Evolutionary conservation across 306 rosid species (phyloP).

Genomic region (Astragalus membranaceus): DNA sequence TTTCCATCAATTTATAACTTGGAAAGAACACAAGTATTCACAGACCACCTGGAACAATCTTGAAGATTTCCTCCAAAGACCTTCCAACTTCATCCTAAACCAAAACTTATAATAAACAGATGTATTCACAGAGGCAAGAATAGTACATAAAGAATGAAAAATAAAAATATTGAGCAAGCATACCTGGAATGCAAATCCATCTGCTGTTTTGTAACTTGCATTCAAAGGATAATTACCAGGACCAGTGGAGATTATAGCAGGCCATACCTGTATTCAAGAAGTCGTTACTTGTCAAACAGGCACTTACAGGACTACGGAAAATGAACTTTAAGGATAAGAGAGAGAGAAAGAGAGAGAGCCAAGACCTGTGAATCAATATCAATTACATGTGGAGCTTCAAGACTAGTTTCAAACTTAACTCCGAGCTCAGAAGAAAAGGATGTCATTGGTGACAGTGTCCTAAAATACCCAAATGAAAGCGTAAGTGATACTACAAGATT

Average conservation of each 20-base stretch:
- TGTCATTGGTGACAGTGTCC: slow-evolving; percentile 89
- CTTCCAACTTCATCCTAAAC: slow-evolving; percentile 84
- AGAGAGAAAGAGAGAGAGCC: neutral
- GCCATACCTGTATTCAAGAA: slow-evolving; percentile 67
- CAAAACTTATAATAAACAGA: slow-evolving; percentile 18
- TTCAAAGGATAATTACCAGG: slow-evolving; percentile 78
- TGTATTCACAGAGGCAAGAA: slow-evolving; percentile 7
- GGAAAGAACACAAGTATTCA: slow-evolving; percentile 95
- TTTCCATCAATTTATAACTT: slow-evolving; percentile 90
- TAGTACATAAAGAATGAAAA: neutral
- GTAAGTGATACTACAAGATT: slow-evolving; percentile 5
- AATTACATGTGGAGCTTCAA: slow-evolving; percentile 95
- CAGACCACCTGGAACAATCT: slow-evolving; percentile 79
- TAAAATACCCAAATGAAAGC: slow-evolving; percentile 27
- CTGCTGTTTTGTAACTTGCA: slow-evolving; percentile 94
- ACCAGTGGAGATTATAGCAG: slow-evolving; percentile 75
- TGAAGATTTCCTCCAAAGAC: slow-evolving; percentile 86
- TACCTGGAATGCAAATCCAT: slow-evolving; percentile 83
- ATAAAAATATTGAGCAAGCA: neutral
- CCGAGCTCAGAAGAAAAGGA: slow-evolving; percentile 97
- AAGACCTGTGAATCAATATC: slow-evolving; percentile 77
- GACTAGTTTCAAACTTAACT: slow-evolving; percentile 71
- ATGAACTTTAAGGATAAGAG: slow-evolving; percentile 14
- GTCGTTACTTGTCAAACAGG: slow-evolving; percentile 23
- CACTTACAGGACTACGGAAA: slow-evolving; percentile 18